Conservation (phyloP, 345 rosid genomes). For the Populus tremula region DNA sequence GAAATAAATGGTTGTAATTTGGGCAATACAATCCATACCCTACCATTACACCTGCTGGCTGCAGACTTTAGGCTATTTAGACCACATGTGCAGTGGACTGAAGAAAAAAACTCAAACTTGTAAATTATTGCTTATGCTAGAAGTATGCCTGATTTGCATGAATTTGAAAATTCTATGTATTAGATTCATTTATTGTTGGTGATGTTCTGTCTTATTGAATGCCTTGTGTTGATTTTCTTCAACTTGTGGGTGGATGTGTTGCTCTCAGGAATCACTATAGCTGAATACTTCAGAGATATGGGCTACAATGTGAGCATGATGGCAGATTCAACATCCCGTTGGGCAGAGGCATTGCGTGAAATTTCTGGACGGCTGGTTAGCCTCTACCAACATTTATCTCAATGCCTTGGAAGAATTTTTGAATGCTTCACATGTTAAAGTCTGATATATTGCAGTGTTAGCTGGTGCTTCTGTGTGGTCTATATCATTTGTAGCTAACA, state of each 20-base stretch:
- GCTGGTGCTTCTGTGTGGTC: not conserved
- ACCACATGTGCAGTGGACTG: not conserved
- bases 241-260: slow-evolving; percentile 6
- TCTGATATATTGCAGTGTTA: not conserved
- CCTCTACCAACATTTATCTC: slow-evolving; percentile 8
- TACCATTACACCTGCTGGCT: not conserved
- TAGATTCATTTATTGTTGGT: not conserved
- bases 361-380: slow-evolving; percentile 97
- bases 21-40: not conserved
- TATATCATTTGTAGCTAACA: not conserved
- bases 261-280: slow-evolving; percentile 87
- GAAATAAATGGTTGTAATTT: not conserved
- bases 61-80: not conserved
- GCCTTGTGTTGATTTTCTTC: slow-evolving; percentile 4
- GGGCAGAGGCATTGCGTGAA: slow-evolving; percentile 99
- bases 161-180: not conserved
- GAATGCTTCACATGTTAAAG: not conserved
- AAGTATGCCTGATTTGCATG: not conserved
- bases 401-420: not conserved
- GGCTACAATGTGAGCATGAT: slow-evolving; percentile 99
- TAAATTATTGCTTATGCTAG: not conserved
- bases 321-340: slow-evolving; percentile 99
- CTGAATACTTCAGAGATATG: slow-evolving; percentile 98
- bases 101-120: not conserved
- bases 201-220: not conserved